Base-by-base conservation (phyloP, 768 basidiomycete genomes). In the Russula sp. region DNA sequence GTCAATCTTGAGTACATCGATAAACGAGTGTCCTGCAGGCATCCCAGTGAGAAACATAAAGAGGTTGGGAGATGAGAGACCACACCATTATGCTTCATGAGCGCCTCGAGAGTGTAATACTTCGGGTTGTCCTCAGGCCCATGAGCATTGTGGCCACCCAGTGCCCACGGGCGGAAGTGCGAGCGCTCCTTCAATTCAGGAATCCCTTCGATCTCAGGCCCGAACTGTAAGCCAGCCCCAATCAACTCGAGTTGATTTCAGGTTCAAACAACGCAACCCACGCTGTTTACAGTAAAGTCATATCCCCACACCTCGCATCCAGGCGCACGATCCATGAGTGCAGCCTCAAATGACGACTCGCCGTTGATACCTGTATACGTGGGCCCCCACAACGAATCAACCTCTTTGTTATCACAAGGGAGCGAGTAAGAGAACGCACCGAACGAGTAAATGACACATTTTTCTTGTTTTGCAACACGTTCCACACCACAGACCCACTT, bases 1-100 rank as follows among this genome's bases (percentile, higher is more conserved):
- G 71, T 90, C 88, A 56, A 90, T 75, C 72, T 88, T 86, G 61
- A 88, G 80, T 66, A 90, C 80, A 66, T 90, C 88, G 58, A 89
- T 84, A 67, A 84, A 84, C 20, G 73, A 75, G 68, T 90, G 88
- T 16, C 82, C 84, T 84, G 56, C 11, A 13, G 16, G 32, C 54
- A 27, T 27, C 34, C 31, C 9, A 18, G 16, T 32, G 2, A 39
- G 39, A 57, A 4, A 44, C 22, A 13, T 3, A 14, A 37, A 61
- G 11, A 32, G n/a, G 6, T 5, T 42, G 22, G 18, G 32, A 42
- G 44, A 34, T 44, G 5, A 37, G 31, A 31, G 16, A 66, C 76
- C 47, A 13, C 55, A 82, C 84, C 84, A 61, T 90, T 89, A 70
- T 77, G 71, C 59, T 78, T 74, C 86, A 90, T 85, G 57, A 89